Evolutionary conservation across 345 rosid genomes (phyloP).

Genomic region (Trapa bicornis): DNA sequence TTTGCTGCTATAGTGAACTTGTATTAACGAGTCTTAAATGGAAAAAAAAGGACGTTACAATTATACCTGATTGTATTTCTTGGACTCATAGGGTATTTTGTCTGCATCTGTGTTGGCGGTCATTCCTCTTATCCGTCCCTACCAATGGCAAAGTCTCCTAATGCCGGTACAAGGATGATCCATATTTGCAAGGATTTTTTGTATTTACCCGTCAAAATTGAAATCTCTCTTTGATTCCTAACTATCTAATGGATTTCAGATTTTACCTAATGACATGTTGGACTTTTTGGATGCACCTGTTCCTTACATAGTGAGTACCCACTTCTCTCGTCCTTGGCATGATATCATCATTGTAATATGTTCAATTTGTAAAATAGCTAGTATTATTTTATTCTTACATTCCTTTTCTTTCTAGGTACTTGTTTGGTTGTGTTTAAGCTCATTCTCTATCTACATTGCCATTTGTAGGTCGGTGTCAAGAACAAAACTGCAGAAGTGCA

Average conservation of each 20-base stretch:
- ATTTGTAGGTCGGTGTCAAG: conserved; percentile 74
- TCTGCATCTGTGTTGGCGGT: no score
- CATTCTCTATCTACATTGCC: not conserved
- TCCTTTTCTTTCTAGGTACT: not conserved
- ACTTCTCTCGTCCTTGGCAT: not conserved
- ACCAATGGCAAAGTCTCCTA: no score
- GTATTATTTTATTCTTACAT: no score
- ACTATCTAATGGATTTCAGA: conserved; percentile 28
- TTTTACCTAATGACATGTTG: conserved; percentile 92
- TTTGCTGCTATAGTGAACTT: no score
- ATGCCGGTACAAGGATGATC: not conserved
- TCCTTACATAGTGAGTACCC: conserved; percentile 73
- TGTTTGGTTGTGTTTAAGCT: not conserved
- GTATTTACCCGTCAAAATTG: not conserved
- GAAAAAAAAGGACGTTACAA: no score
- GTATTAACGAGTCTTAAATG: no score
- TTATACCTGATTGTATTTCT: no score
- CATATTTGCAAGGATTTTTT: not conserved
- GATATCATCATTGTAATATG: not conserved
- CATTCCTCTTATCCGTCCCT: no score
- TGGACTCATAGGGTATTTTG: no score
- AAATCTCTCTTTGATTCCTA: conserved; percentile 1
- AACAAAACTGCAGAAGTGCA: conserved; percentile 69
- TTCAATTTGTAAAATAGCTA: no score
- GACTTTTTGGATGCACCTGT: conserved; percentile 97